phyloP scores from a whole-genome alignment of 148 eudicot genomes.

The Camellia sinensis region DNA sequence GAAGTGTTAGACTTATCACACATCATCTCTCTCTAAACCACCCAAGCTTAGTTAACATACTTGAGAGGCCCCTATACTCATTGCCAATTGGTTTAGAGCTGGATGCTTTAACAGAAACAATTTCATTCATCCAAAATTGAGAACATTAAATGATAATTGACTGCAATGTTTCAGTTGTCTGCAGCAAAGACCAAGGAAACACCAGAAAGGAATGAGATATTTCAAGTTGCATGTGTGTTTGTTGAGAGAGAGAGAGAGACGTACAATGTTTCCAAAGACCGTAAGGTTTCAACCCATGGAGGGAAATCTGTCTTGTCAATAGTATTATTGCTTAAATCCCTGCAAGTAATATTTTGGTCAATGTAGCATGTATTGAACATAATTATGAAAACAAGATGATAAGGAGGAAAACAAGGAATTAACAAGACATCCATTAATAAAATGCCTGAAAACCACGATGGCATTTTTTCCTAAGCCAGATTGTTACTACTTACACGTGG shows the following conservation, averaged over 20 bases:
- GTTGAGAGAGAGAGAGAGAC: constrained; percentile 11
- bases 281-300: constrained; percentile 49
- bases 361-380: neutral
- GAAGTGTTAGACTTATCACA: too few relatives aligned
- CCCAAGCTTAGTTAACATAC: too few relatives aligned
- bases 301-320: constrained; percentile 52
- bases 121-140: neutral
- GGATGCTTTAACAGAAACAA: too few relatives aligned
- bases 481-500: constrained; percentile 19
- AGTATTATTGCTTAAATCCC: constrained; percentile 84
- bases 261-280: constrained; percentile 63
- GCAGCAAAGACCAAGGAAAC: neutral
- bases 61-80: too few relatives aligned
- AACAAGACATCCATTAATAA: neutral
- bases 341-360: constrained; percentile 28
- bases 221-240: neutral
- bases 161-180: neutral
- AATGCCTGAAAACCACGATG: neutral
- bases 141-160: neutral
- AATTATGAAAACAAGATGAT: neutral
- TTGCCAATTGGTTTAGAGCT: too few relatives aligned
- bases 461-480: neutral
- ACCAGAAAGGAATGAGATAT: neutral
- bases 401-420: neutral
- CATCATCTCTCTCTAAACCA: too few relatives aligned